These are phyloP conservation scores for Globisporangium abappressorium DNA, from an alignment of 352 stramenopile species.

Conservation along the genomic window DNA sequence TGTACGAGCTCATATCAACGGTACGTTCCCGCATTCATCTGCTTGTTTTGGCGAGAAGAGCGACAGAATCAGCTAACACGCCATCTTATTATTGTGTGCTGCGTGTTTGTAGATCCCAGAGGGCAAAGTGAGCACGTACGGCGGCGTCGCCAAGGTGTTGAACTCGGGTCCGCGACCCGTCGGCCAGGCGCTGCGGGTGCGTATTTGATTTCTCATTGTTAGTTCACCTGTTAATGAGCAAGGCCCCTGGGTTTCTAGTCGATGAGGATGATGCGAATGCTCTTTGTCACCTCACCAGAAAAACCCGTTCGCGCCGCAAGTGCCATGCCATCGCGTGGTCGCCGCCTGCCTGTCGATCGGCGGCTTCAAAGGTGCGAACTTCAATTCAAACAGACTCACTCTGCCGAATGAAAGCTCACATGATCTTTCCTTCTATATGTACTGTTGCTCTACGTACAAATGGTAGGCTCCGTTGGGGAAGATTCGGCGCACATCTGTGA, in stretches of 20 bases:
- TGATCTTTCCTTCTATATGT: too few species aligned
- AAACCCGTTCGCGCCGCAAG: slow-evolving; percentile 76
- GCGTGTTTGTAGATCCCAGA: slow-evolving; percentile 47
- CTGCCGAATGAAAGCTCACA: too few species aligned
- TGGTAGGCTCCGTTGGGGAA: slow-evolving; percentile 53
- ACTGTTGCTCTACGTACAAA: not conserved
- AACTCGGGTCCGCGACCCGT: slow-evolving; percentile 65
- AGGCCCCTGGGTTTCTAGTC: not conserved
- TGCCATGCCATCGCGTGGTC: slow-evolving; percentile 80
- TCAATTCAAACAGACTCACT: too few species aligned
- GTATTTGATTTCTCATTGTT: slow-evolving; percentile 3
- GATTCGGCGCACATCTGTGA: slow-evolving; percentile 58
- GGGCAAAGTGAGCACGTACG: slow-evolving; percentile 82
- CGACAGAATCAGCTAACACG: not conserved
- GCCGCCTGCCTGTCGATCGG: slow-evolving; percentile 63
- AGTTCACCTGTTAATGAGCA: too few species aligned
- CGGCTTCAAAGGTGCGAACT: slow-evolving; percentile 57
- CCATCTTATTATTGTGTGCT: not conserved
- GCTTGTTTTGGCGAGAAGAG: not conserved
- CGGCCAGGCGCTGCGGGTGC: slow-evolving; percentile 75
- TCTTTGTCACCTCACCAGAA: slow-evolving; percentile 36
- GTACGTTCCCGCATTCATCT: slow-evolving; percentile 19
- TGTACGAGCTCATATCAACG: slow-evolving; percentile 80
- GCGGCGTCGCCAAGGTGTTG: slow-evolving; percentile 54
- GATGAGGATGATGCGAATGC: not conserved